Evolutionary conservation across 2,329 filamentous ascomycete genomes (phyloP).

Genomic region (Fusarium staphyleae): DNA sequence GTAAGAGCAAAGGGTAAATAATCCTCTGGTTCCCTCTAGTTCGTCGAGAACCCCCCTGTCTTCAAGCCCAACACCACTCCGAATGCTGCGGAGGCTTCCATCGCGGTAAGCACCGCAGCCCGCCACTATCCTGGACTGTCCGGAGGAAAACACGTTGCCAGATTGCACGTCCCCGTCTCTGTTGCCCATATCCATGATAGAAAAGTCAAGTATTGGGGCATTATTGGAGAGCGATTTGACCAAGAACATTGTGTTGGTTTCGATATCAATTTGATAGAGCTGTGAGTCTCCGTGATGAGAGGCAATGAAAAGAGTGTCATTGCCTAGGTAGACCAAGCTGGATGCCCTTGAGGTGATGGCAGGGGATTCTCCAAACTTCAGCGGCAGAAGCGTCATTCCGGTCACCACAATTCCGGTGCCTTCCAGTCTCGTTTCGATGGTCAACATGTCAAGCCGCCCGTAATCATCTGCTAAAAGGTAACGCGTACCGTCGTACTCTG

Average conservation of each 20-base stretch:
- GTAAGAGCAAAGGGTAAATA: constrained; percentile 72
- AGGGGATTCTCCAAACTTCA: constrained; percentile 41
- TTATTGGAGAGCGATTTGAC: constrained; percentile 79
- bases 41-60: constrained; percentile 84
- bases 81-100: constrained; percentile 85
- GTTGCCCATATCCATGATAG: constrained; percentile 94
- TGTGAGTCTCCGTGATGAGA: constrained; percentile 95
- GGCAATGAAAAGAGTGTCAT: constrained; percentile 80
- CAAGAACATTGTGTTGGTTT: constrained; percentile 60
- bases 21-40: constrained; percentile 73
- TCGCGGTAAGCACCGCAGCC: constrained; percentile 91
- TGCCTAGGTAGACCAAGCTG: constrained; percentile 78
- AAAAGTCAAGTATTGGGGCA: constrained; percentile 90
- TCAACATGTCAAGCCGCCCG: constrained; percentile 83
- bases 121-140: constrained; percentile 91
- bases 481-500: constrained; percentile 78
- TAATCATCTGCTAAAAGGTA: constrained; percentile 95
- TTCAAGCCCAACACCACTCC: constrained; percentile 92
- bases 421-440: constrained; percentile 73
- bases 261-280: constrained; percentile 67
- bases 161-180: constrained; percentile 75
- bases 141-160: constrained; percentile 91
- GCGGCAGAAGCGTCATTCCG: constrained; percentile 70
- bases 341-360: constrained; percentile 74
- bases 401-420: constrained; percentile 71